phyloP scores from a whole-genome alignment of 345 rosid species.

The Draba incana region DNA sequence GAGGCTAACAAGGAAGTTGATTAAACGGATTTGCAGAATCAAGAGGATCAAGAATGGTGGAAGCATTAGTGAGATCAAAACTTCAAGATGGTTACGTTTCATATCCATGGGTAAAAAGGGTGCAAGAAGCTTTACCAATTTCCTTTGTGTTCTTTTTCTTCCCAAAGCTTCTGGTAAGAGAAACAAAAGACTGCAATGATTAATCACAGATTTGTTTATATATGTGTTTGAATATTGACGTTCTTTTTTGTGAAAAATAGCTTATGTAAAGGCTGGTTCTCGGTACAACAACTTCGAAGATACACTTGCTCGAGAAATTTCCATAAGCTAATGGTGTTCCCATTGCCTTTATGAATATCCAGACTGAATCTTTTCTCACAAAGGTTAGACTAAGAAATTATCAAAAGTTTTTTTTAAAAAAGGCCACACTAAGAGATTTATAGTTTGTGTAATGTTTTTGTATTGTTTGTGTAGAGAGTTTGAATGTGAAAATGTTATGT shows the following conservation, averaged over 20 bases:
- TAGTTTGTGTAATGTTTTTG: too few species aligned
- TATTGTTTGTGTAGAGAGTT: neutral
- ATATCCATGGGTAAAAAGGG: conserved; percentile 77
- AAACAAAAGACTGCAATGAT: neutral
- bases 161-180: conserved; percentile 77
- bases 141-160: conserved; percentile 83
- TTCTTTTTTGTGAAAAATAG: conserved; percentile 1
- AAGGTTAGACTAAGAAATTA: conserved; percentile 78
- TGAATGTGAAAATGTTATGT: conserved; percentile 18
- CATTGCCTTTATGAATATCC: conserved; percentile 81
- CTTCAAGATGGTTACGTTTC: conserved; percentile 94
- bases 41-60: conserved; percentile 76
- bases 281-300: conserved; percentile 90
- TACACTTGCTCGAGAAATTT: conserved; percentile 88
- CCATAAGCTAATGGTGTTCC: conserved; percentile 87
- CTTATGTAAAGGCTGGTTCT: conserved; percentile 68
- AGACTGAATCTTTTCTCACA: conserved; percentile 90
- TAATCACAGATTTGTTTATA: conserved; percentile 1
- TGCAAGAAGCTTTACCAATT: conserved; percentile 73
- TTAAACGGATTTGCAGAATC: conserved; percentile 53
- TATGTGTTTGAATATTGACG: conserved; percentile 1
- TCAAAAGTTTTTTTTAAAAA: too few species aligned
- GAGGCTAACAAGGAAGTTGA: too few species aligned
- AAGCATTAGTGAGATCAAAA: conserved; percentile 65
- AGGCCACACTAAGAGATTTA: neutral